These are phyloP conservation scores for Rosellinia necatrix DNA, from an alignment of 2,329 filamentous ascomycete genomes.

Conservation along the genomic window DNA sequence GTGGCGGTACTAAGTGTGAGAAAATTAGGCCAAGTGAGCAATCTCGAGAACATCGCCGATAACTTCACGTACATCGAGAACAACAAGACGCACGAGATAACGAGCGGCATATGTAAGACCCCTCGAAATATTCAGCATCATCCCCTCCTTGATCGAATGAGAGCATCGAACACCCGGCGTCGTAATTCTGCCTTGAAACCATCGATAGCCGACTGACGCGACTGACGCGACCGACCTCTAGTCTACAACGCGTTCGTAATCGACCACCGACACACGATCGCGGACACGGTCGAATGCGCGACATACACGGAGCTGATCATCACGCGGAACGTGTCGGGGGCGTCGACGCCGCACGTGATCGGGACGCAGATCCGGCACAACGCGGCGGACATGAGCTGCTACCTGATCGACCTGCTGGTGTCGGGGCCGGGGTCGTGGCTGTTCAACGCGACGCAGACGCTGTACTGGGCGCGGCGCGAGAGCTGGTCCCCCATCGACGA, in stretches of 20 bases:
- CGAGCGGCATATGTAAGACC: constrained; percentile 30
- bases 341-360: constrained; percentile 37
- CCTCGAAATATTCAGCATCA: not conserved
- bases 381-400: constrained; percentile 31
- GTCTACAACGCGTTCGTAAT: constrained; percentile 34
- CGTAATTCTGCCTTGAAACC: not conserved
- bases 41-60: constrained; percentile 26
- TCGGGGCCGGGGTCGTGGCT: constrained; percentile 44
- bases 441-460: constrained; percentile 44
- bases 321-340: constrained; percentile 30
- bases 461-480: constrained; percentile 41
- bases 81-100: constrained; percentile 37
- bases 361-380: constrained; percentile 44
- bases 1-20: constrained; percentile 4
- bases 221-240: not conserved
- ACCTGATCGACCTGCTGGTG: constrained; percentile 41
- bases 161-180: not conserved
- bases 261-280: constrained; percentile 39
- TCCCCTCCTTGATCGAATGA: too few relatives aligned
- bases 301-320: constrained; percentile 37
- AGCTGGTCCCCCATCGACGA: constrained; percentile 40
- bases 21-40: constrained; percentile 22
- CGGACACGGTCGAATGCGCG: constrained; percentile 41
- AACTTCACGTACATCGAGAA: constrained; percentile 41
- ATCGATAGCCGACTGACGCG: not conserved